Conservation (phyloP, 371 early-diverging fungal genomes). For the Blyttiomyces sp. region DNA sequence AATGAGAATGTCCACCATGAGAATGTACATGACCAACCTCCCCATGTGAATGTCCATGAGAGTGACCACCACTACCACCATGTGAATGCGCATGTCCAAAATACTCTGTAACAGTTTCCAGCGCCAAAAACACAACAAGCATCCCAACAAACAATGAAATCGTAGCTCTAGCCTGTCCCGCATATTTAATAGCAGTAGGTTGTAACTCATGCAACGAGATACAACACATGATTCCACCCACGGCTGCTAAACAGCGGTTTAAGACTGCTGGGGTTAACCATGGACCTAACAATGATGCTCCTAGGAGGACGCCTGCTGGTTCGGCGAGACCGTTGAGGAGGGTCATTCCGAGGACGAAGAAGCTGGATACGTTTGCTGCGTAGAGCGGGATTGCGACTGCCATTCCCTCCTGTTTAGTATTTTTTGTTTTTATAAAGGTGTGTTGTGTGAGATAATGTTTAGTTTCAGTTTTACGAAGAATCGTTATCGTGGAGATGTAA, state of each 20-base stretch:
- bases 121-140: conserved; percentile 42
- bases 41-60: conserved; percentile 6
- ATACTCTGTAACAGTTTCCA: conserved; percentile 41
- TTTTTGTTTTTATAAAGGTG: too few species aligned
- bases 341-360: conserved; percentile 41
- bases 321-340: conserved; percentile 53
- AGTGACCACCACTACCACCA: conserved; percentile 1
- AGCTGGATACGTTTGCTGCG: conserved; percentile 33
- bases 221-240: conserved; percentile 54
- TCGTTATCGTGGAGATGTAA: conserved; percentile 6
- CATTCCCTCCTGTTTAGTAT: conserved; percentile 29
- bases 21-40: conserved; percentile 5
- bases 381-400: conserved; percentile 55
- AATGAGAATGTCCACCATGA: conserved; percentile 5
- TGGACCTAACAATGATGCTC: conserved; percentile 34
- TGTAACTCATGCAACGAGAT: conserved; percentile 53
- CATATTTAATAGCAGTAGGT: conserved; percentile 46
- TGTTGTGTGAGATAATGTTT: neutral
- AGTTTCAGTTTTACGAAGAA: conserved; percentile 10
- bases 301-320: conserved; percentile 51
- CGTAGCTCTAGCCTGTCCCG: conserved; percentile 41
- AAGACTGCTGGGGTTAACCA: conserved; percentile 36
- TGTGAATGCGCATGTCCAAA: conserved; percentile 33
- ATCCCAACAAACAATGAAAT: conserved; percentile 44
- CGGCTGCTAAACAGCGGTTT: conserved; percentile 45